Base-by-base conservation (phyloP, 1,139 yeast species). In the Geotrichum macrosporum region DNA sequence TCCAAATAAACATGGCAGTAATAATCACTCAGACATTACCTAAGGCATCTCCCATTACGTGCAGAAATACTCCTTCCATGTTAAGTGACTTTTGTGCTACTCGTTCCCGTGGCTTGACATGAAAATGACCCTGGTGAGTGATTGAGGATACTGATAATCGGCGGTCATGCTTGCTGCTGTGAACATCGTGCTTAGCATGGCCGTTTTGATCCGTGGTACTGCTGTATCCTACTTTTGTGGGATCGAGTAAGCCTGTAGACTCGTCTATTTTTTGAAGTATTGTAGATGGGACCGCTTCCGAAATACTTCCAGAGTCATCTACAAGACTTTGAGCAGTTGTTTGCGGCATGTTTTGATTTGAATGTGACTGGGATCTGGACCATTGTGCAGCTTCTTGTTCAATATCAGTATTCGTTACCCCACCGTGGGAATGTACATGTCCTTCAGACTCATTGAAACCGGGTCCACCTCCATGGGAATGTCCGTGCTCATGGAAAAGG, bases 61-160 rank as follows among this genome's bases (percentile, higher is more conserved):
- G 98, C 59, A 92, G 72, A 61, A 86, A 92, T 3, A 92, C 97
- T 53, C 98, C 97, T 59, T 87, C 94, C 97, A 92, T 92, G 67
- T 92, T 92, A 72, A 92, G 72, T 12, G 95, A 85, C 63, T 76
- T 79, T 30, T 65, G 60, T 58, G 71, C 68, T 47, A 55, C 44
- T 31, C 42, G 45, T 2, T 34, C 35, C 48, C 58, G 59, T 29
- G 62, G 62, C 48, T 68, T 70, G 16, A 66, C 57, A 53, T 73
- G 76, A 44, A 60, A 63, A 54, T 71, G 74, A 34, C 56, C 58
- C 10, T 48, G 50, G 47, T 64, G 68, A 18, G 60, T 58, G 12
- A 53, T 51, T 5, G 61, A 54, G 10, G 51, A 42, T 41, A 50
- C 38, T 18, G 36, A 37, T 47, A 47, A 42, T 26, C 33, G 18